phyloP scores from a whole-genome alignment of 1,139 yeast species.

The Yamadazyma buinensis region DNA sequence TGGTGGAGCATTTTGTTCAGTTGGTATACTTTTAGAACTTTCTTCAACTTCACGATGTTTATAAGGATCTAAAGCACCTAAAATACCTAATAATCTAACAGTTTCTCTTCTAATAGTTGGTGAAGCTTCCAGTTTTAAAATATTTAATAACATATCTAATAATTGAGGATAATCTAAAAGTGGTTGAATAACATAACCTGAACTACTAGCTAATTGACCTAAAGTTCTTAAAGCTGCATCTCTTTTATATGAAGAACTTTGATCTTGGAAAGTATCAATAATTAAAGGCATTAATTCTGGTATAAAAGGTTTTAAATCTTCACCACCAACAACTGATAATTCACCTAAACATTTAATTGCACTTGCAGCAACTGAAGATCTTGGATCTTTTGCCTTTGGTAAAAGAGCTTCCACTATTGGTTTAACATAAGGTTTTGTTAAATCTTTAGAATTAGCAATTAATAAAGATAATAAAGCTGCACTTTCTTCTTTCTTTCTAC shows the following conservation, averaged over 20 bases:
- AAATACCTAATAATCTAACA: constrained; percentile 80
- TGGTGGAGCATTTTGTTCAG: constrained; percentile 83
- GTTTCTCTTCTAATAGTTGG: constrained; percentile 78
- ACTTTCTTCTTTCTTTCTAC: constrained; percentile 83
- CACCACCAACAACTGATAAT: constrained; percentile 83
- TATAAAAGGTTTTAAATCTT: constrained; percentile 70
- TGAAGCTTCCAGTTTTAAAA: constrained; percentile 76
- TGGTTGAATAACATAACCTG: constrained; percentile 96
- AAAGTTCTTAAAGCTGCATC: constrained; percentile 86
- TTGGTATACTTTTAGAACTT: constrained; percentile 55
- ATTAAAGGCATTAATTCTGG: constrained; percentile 82
- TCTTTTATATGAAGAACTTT: constrained; percentile 77
- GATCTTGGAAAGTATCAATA: constrained; percentile 86
- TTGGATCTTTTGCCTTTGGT: constrained; percentile 69
- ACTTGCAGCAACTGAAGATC: constrained; percentile 80
- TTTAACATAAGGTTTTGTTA: constrained; percentile 84
- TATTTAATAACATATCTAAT: constrained; percentile 74
- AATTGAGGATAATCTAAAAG: constrained; percentile 86
- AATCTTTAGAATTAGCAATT: constrained; percentile 72
- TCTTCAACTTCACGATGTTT: constrained; percentile 90
- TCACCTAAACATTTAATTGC: constrained; percentile 90
- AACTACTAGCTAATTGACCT: constrained; percentile 84
- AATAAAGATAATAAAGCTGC: constrained; percentile 71
- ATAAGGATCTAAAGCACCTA: constrained; percentile 97
- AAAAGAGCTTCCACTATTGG: constrained; percentile 83